These are phyloP conservation scores for Saccharum spontaneum DNA, from an alignment of 176 grass and related monocot species.

Conservation along the genomic window DNA sequence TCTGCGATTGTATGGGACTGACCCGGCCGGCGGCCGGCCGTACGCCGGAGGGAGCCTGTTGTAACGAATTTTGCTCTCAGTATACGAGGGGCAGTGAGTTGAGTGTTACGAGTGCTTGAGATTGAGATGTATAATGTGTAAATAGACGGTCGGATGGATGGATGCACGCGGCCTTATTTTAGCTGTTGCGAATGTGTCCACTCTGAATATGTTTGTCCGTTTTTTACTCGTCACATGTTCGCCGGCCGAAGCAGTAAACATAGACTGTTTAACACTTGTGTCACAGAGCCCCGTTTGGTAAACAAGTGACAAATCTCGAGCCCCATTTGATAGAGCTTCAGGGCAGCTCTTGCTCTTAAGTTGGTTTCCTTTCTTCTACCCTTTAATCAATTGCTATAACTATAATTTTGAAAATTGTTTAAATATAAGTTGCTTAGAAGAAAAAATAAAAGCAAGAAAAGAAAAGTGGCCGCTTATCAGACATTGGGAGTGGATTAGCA, in stretches of 20 bases:
- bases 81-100: not conserved
- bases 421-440: too few species aligned
- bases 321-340: too few species aligned
- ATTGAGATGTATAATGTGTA: slow-evolving; percentile 25
- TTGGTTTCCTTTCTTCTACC: too few species aligned
- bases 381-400: too few species aligned
- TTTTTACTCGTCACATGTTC: not conserved
- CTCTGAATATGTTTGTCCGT: slow-evolving; percentile 11
- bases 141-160: slow-evolving; percentile 22
- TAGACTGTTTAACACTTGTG: too few species aligned
- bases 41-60: not conserved
- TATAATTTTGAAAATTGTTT: too few species aligned
- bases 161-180: slow-evolving; percentile 35
- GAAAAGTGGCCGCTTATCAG: too few species aligned
- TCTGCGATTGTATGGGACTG: slow-evolving; percentile 44
- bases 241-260: not conserved
- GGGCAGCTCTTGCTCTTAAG: too few species aligned
- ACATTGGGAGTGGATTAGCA: too few species aligned
- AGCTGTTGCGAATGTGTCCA: slow-evolving; percentile 22
- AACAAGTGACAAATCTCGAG: too few species aligned
- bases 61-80: not conserved
- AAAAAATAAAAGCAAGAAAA: too few species aligned
- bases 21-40: not conserved
- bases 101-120: slow-evolving; percentile 13
- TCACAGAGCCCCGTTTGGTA: too few species aligned